Evolutionary conservation across 768 basidiomycete genomes (phyloP).

Genomic region (Saitozyma sp.): DNA sequence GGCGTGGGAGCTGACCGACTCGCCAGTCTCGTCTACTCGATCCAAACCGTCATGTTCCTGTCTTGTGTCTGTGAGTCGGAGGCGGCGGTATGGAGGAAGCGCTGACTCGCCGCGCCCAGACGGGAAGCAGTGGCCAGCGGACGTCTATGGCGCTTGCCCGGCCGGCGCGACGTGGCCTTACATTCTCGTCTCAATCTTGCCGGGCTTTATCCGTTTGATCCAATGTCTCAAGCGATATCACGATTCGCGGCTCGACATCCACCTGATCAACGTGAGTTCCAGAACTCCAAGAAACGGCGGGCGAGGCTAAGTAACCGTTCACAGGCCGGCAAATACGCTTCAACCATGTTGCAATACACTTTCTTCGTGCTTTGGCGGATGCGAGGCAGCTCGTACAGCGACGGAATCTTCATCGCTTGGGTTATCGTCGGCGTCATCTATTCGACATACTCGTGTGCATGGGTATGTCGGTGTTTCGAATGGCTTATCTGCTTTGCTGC

Average conservation of each 20-base stretch:
- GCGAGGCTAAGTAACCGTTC: neutral
- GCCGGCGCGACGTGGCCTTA: constrained; percentile 33
- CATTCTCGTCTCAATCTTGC: constrained; percentile 56
- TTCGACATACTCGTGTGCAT: constrained; percentile 70
- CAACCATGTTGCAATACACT: constrained; percentile 65
- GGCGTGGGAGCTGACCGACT: neutral
- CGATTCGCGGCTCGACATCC: constrained; percentile 71
- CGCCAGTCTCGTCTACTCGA: constrained; percentile 67
- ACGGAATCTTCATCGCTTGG: constrained; percentile 65
- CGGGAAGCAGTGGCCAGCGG: constrained; percentile 32
- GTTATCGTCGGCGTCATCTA: constrained; percentile 65
- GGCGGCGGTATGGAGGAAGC: neutral
- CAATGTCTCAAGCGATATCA: constrained; percentile 85
- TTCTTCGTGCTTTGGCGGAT: constrained; percentile 79
- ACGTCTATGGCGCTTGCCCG: constrained; percentile 30
- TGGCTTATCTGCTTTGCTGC: neutral
- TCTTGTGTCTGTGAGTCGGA: constrained; percentile 60
- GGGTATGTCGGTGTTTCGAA: constrained; percentile 61
- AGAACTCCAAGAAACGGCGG: neutral
- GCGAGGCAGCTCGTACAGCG: constrained; percentile 58
- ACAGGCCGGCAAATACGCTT: constrained; percentile 81
- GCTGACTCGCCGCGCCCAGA: constrained; percentile 15
- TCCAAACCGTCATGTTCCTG: constrained; percentile 72
- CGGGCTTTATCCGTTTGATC: constrained; percentile 72
- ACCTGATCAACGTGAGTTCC: constrained; percentile 77